Evolutionary conservation across 176 grass and related monocot genomes (phyloP).

Genomic region (Triticum monococcum): DNA sequence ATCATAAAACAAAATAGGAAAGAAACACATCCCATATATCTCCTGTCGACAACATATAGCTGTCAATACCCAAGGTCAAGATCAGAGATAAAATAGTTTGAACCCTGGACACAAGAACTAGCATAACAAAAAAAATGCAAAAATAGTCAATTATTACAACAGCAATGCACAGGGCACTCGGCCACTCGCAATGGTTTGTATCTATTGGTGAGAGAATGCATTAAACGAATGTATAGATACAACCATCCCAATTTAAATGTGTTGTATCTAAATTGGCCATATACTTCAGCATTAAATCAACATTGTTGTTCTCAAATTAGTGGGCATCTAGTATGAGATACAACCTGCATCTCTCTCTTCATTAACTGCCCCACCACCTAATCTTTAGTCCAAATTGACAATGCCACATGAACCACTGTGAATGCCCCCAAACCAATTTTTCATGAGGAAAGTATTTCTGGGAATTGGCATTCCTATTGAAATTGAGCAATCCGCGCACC

Average conservation of each 20-base stretch:
- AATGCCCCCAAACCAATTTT: neutral
- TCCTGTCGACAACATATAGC: neutral
- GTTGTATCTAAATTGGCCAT: neutral
- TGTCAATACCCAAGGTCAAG: neutral
- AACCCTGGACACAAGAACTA: neutral
- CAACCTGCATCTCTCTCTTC: neutral
- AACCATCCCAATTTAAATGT: neutral
- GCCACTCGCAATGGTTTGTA: neutral
- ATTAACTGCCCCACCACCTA: neutral
- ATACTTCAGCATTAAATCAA: neutral
- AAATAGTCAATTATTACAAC: neutral
- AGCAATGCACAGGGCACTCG: neutral
- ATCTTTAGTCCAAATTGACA: neutral
- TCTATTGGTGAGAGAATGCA: neutral
- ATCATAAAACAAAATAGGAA: neutral
- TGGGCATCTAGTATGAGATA: constrained; percentile 2
- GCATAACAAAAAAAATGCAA: neutral
- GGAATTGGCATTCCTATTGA: neutral
- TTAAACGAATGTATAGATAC: neutral
- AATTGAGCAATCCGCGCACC: neutral
- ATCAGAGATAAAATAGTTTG: neutral
- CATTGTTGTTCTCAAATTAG: neutral
- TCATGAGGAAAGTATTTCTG: neutral
- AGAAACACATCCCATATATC: neutral
- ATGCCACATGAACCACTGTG: neutral